These are phyloP conservation scores for Hirsutella rhossiliensis DNA, from an alignment of 2,329 filamentous ascomycete genomes.

Conservation along the genomic window DNA sequence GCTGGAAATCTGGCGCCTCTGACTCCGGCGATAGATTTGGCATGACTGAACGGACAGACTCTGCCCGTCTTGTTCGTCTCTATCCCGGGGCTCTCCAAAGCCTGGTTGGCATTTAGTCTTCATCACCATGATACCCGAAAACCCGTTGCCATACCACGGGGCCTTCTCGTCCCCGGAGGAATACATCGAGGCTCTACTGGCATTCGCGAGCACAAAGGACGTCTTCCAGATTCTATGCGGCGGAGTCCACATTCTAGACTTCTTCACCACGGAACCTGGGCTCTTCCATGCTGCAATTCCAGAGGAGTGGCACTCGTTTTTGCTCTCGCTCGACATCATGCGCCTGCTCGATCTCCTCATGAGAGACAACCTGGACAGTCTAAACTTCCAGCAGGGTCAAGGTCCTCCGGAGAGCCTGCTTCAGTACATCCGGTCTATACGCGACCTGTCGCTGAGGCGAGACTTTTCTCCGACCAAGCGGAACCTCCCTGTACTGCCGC, in stretches of 20 bases:
- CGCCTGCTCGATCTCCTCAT: constrained; percentile 70
- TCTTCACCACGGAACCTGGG: constrained; percentile 76
- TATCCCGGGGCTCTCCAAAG: too few relatives aligned
- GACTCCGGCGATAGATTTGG: too few relatives aligned
- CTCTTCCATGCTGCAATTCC: constrained; percentile 71
- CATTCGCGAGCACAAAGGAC: constrained; percentile 62
- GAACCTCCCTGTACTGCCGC: constrained; percentile 47
- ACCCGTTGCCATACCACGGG: constrained; percentile 54
- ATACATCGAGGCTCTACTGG: constrained; percentile 67
- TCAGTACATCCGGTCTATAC: constrained; percentile 59
- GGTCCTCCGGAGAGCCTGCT: constrained; percentile 46
- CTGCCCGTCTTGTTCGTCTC: too few relatives aligned
- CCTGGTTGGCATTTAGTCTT: too few relatives aligned
- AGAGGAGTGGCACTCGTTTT: constrained; percentile 69
- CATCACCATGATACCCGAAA: constrained; percentile 32
- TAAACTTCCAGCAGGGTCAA: constrained; percentile 13
- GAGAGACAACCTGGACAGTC: constrained; percentile 53
- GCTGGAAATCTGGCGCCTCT: too few relatives aligned
- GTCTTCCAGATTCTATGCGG: constrained; percentile 85
- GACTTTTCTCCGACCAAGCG: constrained; percentile 36
- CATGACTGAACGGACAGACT: too few relatives aligned
- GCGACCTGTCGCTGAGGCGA: constrained; percentile 55
- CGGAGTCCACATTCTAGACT: constrained; percentile 93
- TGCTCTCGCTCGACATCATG: constrained; percentile 59
- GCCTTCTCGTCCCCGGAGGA: constrained; percentile 60